Base-by-base conservation (phyloP, 2,329 filamentous ascomycete genomes). In the Coleophoma eucalyptorum region DNA sequence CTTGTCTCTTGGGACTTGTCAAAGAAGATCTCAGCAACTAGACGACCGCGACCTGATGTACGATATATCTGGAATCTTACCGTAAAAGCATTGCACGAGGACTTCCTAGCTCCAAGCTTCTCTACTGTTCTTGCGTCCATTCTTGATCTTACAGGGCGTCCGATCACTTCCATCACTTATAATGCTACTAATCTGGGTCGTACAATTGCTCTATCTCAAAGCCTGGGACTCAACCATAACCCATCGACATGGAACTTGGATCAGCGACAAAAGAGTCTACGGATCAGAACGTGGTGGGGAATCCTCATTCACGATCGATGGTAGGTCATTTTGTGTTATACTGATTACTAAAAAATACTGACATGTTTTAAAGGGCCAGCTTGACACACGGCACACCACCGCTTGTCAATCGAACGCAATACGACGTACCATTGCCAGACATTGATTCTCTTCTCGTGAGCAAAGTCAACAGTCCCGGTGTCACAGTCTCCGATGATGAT, bases 41-140 rank as follows among this genome's bases (percentile, higher is more conserved):
- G 46, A n/a, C 72, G 78, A 51, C 72, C 75, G 4, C 71, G 76
- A 44, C 81, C 81, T 0, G 81, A 86, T 58, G 71, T 73, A 38
- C 75, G 80, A 42, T 85, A 81, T 60, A 76, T 81, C 8, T 83
- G 83, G 73, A 85, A 85, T 51, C 72, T 83, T 51, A 80, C 80
- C 6, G 79, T 76, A 18, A 79, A 80, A 48, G 79, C 81, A 1
- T 69, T 83, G 3, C 80, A 83, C 55, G 80, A 76, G 0, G 81
- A 85, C 51, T 75, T 84, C 6, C 72, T 80, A 1, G 78, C 77
- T 0, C 81, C 81, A 0, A 78, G 81, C 1, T 68, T 84, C 41
- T 79, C 80, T 1, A 81, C 80, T 1, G 73, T 86, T 20, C 72
- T 77, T 19, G 76, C 80, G 2, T 75, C 80, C 5, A 63, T 84